Evolutionary conservation across 1,139 yeast genomes (phyloP), one percentile per base, ranked within the genome.

Genomic region (Saccharomyces hybrid): DNA sequence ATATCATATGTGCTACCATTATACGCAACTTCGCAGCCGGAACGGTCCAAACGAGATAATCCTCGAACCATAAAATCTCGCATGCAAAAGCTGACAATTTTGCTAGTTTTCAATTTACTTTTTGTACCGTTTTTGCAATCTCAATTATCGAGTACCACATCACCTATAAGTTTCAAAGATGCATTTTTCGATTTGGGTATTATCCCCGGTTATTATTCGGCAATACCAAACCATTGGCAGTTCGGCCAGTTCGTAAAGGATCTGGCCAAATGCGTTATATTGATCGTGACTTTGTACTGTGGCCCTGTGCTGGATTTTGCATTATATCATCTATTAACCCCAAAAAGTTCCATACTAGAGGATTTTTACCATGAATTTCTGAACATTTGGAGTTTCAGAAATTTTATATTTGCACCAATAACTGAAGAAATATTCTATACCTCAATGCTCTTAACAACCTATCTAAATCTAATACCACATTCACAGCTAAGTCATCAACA

Each of bases 371-470:
- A 64, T 13, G 70, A 71, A 51, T 63, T 79, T 30, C 38, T 55
- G 14, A 73, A 75, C 26, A 64, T 82, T 1, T 73, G 75, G 60
- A 87, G 88, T 1, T 52, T 84, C 47, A 73, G 97, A 57, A 86
- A 88, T 67, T 79, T 81, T 57, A 56, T 88, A 0, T 77, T 88
- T 59, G 98, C 96, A 0, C 99, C 99, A 0, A 55, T 88, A 0
- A 85, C 96, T 0, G 99, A 93, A 68, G 99, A 93, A 66, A 62
- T 90, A 34, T 80, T 89, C 7, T 93, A 86, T 68, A 77, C 98
- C 3, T 78, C 88, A 0, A 73, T 86, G 50, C 72, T 86, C 1
- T 61, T 84, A 26, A 75, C 60, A 32, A 60, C 59, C 7, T 65
- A 65, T 78, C 8, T 68, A 78, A 6, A 72, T 74, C 53, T 61